These are phyloP conservation scores for Paecilomyces niveus DNA, from an alignment of 2,329 filamentous ascomycete species.

Conservation along the genomic window DNA sequence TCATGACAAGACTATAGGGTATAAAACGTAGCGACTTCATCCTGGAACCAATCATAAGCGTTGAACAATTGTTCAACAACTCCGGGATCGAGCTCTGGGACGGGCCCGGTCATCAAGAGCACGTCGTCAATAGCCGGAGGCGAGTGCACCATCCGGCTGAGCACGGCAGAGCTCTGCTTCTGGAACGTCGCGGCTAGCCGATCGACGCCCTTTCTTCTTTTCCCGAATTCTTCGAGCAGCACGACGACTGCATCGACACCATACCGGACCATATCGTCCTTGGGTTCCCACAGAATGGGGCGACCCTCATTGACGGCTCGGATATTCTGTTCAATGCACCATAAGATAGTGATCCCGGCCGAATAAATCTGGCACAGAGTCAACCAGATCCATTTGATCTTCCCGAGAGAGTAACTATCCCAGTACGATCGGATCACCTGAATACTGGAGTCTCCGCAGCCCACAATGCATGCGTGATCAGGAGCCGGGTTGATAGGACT, in stretches of 20 bases:
- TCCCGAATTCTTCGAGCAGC: constrained; percentile 31
- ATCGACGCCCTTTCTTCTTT: constrained; percentile 30
- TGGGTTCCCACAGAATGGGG: constrained; percentile 25
- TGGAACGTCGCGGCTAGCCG: constrained; percentile 30
- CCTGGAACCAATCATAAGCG: constrained; percentile 33
- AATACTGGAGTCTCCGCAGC: constrained; percentile 32
- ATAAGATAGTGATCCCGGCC: constrained; percentile 33
- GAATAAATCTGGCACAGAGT: constrained; percentile 33
- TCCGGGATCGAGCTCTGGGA: constrained; percentile 27
- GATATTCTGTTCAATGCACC: constrained; percentile 34
- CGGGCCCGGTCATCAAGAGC: constrained; percentile 23
- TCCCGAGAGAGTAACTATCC: constrained; percentile 32
- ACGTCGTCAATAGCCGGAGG: constrained; percentile 29
- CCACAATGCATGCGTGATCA: constrained; percentile 27
- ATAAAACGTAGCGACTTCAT: constrained; percentile 33
- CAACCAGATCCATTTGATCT: constrained; percentile 36
- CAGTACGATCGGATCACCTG: constrained; percentile 33
- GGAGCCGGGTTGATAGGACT: constrained; percentile 31
- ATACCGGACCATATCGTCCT: constrained; percentile 29
- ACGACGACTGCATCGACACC: constrained; percentile 30
- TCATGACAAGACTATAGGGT: constrained; percentile 18
- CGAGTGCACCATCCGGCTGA: constrained; percentile 22
- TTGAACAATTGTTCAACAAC: constrained; percentile 31
- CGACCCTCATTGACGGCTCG: constrained; percentile 22
- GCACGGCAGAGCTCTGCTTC: constrained; percentile 32